Percentiles rank a stretch among this genome's conserved stretches.
Evolutionary conservation across 257 asterid species (phyloP).

Genomic region (Nemophila menziesii): DNA sequence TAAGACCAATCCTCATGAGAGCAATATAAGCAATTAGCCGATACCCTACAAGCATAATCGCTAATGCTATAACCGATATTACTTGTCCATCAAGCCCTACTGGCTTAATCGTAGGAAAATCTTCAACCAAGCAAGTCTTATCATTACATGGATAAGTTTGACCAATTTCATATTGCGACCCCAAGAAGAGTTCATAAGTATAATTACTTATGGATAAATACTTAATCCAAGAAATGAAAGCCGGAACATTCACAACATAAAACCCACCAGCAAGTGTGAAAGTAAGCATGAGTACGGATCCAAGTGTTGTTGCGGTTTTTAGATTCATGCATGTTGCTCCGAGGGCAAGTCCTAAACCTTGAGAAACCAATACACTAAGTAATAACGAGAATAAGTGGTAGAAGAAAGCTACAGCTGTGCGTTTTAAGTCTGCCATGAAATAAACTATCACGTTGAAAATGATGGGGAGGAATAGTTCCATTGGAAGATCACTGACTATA

Average conservation of each 20-base stretch:
- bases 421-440: slow-evolving; percentile 69
- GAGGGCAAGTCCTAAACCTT: slow-evolving; percentile 68
- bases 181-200: slow-evolving; percentile 43
- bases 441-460: slow-evolving; percentile 40
- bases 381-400: slow-evolving; percentile 35
- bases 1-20: slow-evolving; percentile 61
- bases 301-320: slow-evolving; percentile 42
- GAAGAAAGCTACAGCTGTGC: slow-evolving; percentile 28
- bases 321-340: slow-evolving; percentile 65
- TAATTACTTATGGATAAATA: slow-evolving; percentile 51
- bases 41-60: slow-evolving; percentile 51
- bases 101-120: slow-evolving; percentile 38
- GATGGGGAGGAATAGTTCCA: slow-evolving; percentile 78
- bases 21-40: slow-evolving; percentile 67
- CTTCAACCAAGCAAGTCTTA: slow-evolving; percentile 35
- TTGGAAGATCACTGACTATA: slow-evolving; percentile 59
- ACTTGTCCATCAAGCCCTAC: slow-evolving; percentile 38
- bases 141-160: slow-evolving; percentile 24
- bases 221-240: slow-evolving; percentile 52
- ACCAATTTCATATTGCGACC: slow-evolving; percentile 32
- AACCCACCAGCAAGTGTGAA: slow-evolving; percentile 58
- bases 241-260: slow-evolving; percentile 51
- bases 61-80: slow-evolving; percentile 28
- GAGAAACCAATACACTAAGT: slow-evolving; percentile 37
- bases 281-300: slow-evolving; percentile 46